Evolutionary conservation across 805 yeast genomes (phyloP), one percentile per base, ranked within the genome.

Genomic region (Saturnispora dispora): DNA sequence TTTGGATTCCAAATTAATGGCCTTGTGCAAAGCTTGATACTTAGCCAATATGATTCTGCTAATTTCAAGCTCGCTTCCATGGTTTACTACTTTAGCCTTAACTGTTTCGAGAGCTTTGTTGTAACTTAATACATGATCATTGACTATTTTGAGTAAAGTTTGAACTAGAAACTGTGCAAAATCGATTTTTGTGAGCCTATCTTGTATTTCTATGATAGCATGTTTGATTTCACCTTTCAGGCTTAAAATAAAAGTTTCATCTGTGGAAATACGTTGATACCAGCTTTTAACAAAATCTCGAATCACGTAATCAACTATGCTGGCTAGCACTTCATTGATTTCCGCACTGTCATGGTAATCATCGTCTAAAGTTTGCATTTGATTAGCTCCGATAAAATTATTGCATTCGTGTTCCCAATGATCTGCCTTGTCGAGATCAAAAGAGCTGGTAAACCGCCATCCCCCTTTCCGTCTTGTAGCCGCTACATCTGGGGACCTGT

Each of bases 91-190:
- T 50, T 56, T 62, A 47, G 66, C 62, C 33, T 60, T 51, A 2
- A 70, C 71, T 0, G 60, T 43, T 13, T 70, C 75, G 32, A 70
- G 71, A 0, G 79, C 78, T 33, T 58, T 56, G 2, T 75, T 67
- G 59, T 74, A 86, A 7, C 70, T 68, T 7, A 70, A 67, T 53
- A 83, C 75, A 62, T 89, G 96, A 11, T 74, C 76, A 1, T 86
- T 82, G 1, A 88, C 6, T 1, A 83, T 58, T 0, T 96, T 96
- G 6, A 86, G 51, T 0, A 86, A 35, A 44, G 74, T 73, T 30
- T 79, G 67, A 1, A 87, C 81, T 3, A 85, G 53, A 30, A 88
- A 60, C 41, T 74, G 73, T 1, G 88, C 72, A 20, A 77, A 65
- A 58, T 87, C 88, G 1, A 81, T 52, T 0, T 61, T 58, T 0